Evolutionary conservation across 305 asterid species (phyloP), one percentile per base, ranked within the genome.

Genomic region (Fraxinus albicans): DNA sequence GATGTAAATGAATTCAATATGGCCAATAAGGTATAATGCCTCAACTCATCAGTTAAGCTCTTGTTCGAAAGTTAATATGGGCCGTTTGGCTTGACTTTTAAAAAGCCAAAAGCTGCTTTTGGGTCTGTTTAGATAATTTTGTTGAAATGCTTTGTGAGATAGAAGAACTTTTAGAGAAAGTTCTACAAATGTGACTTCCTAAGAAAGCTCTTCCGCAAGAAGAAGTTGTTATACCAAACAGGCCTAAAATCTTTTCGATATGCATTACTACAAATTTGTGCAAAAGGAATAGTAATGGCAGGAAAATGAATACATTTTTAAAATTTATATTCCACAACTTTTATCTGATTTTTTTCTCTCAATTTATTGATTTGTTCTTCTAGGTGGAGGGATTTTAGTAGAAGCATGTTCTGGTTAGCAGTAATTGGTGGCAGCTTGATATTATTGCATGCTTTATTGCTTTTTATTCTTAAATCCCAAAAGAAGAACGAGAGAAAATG

Each of bases 401-500:
- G 98, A 89, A 92, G 96, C 91, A 91, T 96, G 97, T 93, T 96
- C 85, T 96, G 99, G 99, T 80, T 94, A 83, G 97, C 95, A 1
- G 87, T 90, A 50, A 92, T 94, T 34, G 86, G 90, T 2, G 92
- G 92, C 85, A 50, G 93, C 87, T 87, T 93, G 89, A 53, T 91
- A 63, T 31, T 92, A 70, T 70, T 93, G 82, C 98, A 96, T 80
- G 89, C 84, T 63, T 81, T 92, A 77, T 80, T 93, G 15, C 86
- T 94, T 73, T 31, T 83, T 80, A 86, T 96, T 80, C 86, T 93
- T 42, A 89, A 85, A 85, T 77, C 89, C 76, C 84, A 86, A 75
- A 93, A 85, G 87, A 88, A 82, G 79, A 89, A 89, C 82, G 84
- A 86, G 79, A 94, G 81, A 60, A 93, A 81, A 29, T 86, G 87